These are phyloP conservation scores for Kondoa subrosea DNA, from an alignment of 768 basidiomycete genomes.

Conservation along the genomic window DNA sequence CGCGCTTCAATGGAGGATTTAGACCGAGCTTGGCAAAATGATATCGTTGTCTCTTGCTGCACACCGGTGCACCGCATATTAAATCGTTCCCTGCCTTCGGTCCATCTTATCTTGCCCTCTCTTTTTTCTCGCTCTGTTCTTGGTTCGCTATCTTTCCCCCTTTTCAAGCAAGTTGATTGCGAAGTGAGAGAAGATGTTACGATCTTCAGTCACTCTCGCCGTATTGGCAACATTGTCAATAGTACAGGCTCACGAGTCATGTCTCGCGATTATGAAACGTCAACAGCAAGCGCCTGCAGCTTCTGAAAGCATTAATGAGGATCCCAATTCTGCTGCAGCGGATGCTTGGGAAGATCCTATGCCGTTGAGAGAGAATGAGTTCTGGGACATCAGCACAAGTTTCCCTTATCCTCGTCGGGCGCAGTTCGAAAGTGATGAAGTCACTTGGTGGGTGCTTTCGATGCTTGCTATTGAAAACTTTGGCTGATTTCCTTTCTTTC, in stretches of 20 bases:
- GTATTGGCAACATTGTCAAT: not conserved
- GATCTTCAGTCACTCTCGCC: not conserved
- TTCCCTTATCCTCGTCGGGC: not conserved
- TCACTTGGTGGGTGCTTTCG: no score
- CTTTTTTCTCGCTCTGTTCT: no score
- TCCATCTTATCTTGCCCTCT: no score
- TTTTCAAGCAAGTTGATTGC: no score
- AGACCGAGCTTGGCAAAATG: no score
- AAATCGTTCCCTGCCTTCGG: no score
- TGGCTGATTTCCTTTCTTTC: not conserved
- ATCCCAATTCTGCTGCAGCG: not conserved
- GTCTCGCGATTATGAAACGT: not conserved
- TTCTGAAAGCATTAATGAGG: not conserved
- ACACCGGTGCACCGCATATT: no score
- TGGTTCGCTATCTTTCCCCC: no score
- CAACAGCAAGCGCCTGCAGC: not conserved
- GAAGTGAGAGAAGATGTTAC: no score
- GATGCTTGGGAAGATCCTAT: not conserved
- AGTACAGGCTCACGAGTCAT: not conserved
- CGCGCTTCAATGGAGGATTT: no score
- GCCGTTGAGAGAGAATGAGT: not conserved
- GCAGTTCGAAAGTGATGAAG: no score
- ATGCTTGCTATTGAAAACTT: not conserved
- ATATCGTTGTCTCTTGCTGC: no score
- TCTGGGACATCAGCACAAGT: not conserved